phyloP scores from a whole-genome alignment of 1,139 yeast species.

The Suhomyces yuchorum region DNA sequence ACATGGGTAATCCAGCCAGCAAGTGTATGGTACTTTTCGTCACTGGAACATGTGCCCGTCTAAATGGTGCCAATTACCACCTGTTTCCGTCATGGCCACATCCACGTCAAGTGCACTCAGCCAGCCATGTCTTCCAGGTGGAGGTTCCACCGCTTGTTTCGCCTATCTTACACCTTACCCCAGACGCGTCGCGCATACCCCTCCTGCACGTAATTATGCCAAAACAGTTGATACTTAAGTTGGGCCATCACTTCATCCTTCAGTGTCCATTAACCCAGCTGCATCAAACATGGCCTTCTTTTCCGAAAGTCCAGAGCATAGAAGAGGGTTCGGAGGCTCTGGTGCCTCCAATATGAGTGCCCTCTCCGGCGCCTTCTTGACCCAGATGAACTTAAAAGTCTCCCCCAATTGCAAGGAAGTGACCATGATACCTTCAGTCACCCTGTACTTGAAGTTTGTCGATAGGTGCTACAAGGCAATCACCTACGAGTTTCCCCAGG shows the following conservation, averaged over 20 bases:
- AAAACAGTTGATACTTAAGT: background rate
- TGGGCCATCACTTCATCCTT: background rate
- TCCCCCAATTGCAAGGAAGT: slow-evolving; percentile 10
- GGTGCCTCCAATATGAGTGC: slow-evolving; percentile 10
- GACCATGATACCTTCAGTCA: slow-evolving; percentile 11
- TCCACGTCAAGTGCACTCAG: background rate
- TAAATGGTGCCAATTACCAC: no score
- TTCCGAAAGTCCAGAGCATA: slow-evolving; percentile 2
- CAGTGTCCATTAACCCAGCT: background rate
- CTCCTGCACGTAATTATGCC: slow-evolving; percentile 2
- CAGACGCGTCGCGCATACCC: slow-evolving; percentile 2
- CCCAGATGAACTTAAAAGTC: slow-evolving; percentile 5
- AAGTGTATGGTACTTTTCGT: no score
- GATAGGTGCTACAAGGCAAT: slow-evolving; percentile 10
- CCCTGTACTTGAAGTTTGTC: slow-evolving; percentile 10
- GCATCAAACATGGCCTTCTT: slow-evolving; percentile 1
- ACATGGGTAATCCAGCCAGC: no score
- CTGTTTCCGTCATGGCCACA: no score
- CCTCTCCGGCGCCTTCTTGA: slow-evolving; percentile 7
- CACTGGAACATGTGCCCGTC: no score
- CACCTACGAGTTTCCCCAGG: slow-evolving; percentile 8
- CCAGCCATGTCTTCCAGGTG: background rate
- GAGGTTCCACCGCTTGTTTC: no score
- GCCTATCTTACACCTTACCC: background rate
- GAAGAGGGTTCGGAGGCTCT: slow-evolving; percentile 2